Percentiles rank a stretch among this genome's conserved stretches.
Conservation (phyloP, 345 rosid species). For the Rhodomyrtus tomentosa region DNA sequence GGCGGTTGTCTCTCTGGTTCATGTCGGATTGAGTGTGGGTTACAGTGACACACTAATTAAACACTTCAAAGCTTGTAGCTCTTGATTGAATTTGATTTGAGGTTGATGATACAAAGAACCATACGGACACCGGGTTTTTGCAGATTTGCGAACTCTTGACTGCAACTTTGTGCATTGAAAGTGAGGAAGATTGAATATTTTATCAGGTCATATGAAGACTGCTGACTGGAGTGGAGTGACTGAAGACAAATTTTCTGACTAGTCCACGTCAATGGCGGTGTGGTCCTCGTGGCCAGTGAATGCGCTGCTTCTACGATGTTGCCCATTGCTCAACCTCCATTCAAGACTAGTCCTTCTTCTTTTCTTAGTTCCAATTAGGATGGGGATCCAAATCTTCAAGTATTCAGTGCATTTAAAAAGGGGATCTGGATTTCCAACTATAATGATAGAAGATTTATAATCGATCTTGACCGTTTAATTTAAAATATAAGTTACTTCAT, state of each 20-base stretch:
- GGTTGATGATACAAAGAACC: not conserved
- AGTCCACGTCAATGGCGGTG: not conserved
- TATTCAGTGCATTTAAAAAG: not conserved
- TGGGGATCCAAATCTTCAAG: too few relatives aligned
- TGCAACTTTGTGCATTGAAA: not conserved
- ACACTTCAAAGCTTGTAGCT: not conserved
- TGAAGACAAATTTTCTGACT: not conserved
- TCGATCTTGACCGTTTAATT: too few relatives aligned
- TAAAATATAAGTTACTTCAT: too few relatives aligned
- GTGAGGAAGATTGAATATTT: not conserved
- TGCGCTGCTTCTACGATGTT: not conserved
- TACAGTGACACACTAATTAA: not conserved
- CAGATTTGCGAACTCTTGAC: not conserved
- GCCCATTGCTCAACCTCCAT: not conserved
- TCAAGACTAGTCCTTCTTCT: not conserved
- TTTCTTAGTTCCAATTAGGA: too few relatives aligned
- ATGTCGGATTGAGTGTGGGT: not conserved
- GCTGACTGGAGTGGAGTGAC: not conserved
- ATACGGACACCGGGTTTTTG: not conserved
- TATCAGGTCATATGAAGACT: not conserved
- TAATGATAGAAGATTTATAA: too few relatives aligned
- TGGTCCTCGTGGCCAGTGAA: not conserved
- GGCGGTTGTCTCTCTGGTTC: constrained; percentile 5
- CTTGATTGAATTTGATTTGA: not conserved
- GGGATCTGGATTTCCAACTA: too few relatives aligned